Conservation (phyloP, 352 stramenopile species). For the Phytophthora aleatoria region DNA sequence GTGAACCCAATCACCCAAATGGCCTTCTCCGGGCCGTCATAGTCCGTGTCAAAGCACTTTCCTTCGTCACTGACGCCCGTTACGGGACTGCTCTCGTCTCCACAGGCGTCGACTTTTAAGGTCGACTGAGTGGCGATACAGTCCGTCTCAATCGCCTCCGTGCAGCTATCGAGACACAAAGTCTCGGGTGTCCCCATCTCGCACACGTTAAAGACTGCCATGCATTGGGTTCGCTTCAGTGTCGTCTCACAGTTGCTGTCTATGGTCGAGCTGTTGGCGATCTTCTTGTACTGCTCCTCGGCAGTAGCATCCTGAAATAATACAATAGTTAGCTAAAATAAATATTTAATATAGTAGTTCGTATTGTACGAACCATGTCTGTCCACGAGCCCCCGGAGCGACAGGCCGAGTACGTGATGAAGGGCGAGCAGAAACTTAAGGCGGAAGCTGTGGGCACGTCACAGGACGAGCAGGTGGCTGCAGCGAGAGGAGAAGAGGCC, state of each 20-base stretch:
- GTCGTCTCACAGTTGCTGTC: conserved; percentile 39
- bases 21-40: conserved; percentile 64
- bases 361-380: conserved; percentile 42
- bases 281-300: conserved; percentile 33
- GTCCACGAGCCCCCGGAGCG: conserved; percentile 51
- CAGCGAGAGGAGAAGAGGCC: background rate
- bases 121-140: conserved; percentile 36
- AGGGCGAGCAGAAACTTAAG: conserved; percentile 62
- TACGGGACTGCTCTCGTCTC: conserved; percentile 17
- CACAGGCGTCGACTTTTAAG: conserved; percentile 40
- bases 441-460: conserved; percentile 49
- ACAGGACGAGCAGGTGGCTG: conserved; percentile 49
- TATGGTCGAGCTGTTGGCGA: conserved; percentile 35
- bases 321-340: conserved; percentile 2
- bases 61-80: conserved; percentile 48
- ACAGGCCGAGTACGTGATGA: conserved; percentile 63
- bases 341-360: background rate
- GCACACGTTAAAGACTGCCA: conserved; percentile 70
- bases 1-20: conserved; percentile 80
- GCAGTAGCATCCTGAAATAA: conserved; percentile 46
- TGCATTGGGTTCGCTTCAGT: conserved; percentile 55
- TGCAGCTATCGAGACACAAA: conserved; percentile 61
- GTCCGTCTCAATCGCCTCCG: conserved; percentile 40
- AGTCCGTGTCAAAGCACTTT: conserved; percentile 75
- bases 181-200: conserved; percentile 66